Base-by-base conservation (phyloP, 2,329 filamentous ascomycete genomes). In the Zasmidium citrigriseum region DNA sequence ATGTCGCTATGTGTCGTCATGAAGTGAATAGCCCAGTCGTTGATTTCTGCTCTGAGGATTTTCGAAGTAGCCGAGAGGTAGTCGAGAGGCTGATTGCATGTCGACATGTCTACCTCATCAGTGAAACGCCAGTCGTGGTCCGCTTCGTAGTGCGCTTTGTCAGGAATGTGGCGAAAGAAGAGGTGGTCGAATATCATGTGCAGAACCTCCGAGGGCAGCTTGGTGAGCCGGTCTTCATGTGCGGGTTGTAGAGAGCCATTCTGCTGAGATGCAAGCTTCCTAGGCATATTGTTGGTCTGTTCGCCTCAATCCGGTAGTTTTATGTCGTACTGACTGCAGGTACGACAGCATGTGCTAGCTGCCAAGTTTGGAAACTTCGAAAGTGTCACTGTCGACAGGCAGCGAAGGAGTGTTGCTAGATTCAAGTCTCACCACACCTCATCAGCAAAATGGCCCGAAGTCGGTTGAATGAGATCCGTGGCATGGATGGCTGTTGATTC, bases 111-210 rank as follows among this genome's bases (percentile, higher is more conserved):
- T 23, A 41, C 34, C 18, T 41, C 20, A 4, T 41, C 11, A 9
- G 14, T 11, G 12, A 23, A 14, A n/a, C 16, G 34, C 34, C 16
- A n/a, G 14, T 41, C 12, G 7, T n/a, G 34, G 34, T 7, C n/a
- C n/a, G n/a, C n/a, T n/a, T 61, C 52, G 4, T 55, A 23, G 57
- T 60, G 29, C 7, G 59, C 57, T 16, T 55, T 64, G 44, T 68
- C 56, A 4, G 66, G 66, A n/a, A 57, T 29, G 50, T 73, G 70
- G 16, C 57, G 56, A 1, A 68, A 59, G 38, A 68, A 64, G 21
- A 72, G 62, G 46, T 65, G 66, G 57, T 62, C 63, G 57, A 68
- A 63, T 29, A 73, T 67, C 14, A 63, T 55, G 52, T 70, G 65
- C 11, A 71, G 57, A 20, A 72, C 58, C 53, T 73, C 70, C 4